Conservation (phyloP, 306 rosid species). For the Quercus berberidifolia region DNA sequence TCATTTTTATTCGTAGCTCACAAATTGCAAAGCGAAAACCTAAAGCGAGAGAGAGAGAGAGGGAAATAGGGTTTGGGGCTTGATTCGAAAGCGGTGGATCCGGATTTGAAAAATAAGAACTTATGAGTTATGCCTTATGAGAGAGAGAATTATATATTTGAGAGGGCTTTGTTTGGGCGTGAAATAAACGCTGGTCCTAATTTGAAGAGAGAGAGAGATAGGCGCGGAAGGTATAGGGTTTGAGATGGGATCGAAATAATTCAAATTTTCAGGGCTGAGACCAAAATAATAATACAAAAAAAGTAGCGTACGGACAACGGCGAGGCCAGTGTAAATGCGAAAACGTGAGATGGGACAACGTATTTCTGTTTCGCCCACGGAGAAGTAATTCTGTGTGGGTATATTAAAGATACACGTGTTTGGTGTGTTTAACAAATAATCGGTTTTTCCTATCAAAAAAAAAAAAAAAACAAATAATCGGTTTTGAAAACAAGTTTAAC, state of each 20-base stretch:
- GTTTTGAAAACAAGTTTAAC: too few relatives aligned
- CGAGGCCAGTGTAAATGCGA: not conserved
- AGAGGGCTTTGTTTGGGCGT: slow-evolving; percentile 9
- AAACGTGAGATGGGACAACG: not conserved
- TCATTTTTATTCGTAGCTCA: slow-evolving; percentile 23
- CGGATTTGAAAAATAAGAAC: slow-evolving; percentile 33
- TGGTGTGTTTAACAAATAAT: too few relatives aligned
- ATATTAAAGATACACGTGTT: too few relatives aligned
- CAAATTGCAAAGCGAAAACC: not conserved
- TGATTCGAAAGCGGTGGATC: slow-evolving; percentile 50
- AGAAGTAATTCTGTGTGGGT: too few relatives aligned
- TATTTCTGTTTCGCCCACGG: not conserved
- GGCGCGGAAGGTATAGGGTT: not conserved
- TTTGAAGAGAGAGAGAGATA: not conserved
- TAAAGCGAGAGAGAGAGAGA: slow-evolving; percentile 5
- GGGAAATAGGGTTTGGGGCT: slow-evolving; percentile 36
- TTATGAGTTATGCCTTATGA: not conserved
- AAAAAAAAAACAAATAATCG: too few relatives aligned
- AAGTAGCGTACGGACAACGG: slow-evolving; percentile 2
- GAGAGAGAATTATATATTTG: not conserved
- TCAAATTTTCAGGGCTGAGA: not conserved
- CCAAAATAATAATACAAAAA: not conserved
- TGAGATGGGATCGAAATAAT: not conserved
- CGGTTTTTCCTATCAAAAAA: too few relatives aligned
- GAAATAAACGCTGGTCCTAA: slow-evolving; percentile 20